Evolutionary conservation across 768 basidiomycete species (phyloP).

Genomic region (Antrodiella citrinella): DNA sequence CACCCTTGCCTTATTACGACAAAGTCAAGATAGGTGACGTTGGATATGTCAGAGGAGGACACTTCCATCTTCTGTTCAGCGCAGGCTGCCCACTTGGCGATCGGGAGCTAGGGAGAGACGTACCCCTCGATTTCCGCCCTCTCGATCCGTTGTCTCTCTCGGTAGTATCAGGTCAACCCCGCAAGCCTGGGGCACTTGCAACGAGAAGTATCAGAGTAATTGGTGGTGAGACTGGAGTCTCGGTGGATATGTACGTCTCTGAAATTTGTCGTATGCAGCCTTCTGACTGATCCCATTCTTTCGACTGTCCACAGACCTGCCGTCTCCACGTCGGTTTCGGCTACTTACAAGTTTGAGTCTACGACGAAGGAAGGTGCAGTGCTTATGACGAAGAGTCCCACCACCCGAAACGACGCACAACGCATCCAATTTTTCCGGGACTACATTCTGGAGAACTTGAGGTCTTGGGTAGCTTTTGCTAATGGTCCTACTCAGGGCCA

Average conservation of each 20-base stretch:
- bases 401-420: conserved; percentile 1
- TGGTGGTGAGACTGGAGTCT: no score
- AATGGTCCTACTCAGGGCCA: background rate
- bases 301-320: no score
- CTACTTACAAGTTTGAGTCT: background rate
- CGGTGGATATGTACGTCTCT: no score
- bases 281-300: no score
- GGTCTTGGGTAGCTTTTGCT: conserved; percentile 1
- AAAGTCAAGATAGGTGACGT: background rate
- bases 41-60: background rate
- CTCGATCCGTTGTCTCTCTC: background rate
- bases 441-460: background rate
- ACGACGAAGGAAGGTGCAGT: background rate
- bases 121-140: background rate
- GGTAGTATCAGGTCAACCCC: no score
- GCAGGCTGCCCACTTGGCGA: background rate
- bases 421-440: background rate
- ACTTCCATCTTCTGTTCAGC: background rate
- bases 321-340: no score
- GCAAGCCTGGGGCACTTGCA: background rate
- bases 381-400: background rate
- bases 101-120: background rate
- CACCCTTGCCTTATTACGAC: no score
- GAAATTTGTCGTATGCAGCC: no score
- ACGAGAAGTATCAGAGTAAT: background rate